Evolutionary conservation across 495 filamentous ascomycete species (phyloP).

Genomic region (Tetracladium setigerum): DNA sequence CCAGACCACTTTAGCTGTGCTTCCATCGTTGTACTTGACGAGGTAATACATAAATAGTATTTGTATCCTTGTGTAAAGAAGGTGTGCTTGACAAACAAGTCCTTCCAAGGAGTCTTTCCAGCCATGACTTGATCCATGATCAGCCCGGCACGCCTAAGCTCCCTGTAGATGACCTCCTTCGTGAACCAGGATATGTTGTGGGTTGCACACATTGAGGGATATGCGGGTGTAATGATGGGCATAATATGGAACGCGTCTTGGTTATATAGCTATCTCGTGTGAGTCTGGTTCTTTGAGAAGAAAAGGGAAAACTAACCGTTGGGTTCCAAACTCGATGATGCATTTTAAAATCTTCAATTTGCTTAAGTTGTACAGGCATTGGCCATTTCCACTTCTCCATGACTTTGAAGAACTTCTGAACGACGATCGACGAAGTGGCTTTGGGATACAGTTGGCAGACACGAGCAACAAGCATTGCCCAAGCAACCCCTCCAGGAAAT

Average conservation of each 20-base stretch:
- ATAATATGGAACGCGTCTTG: conserved; percentile 78
- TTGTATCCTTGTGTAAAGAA: conserved; percentile 92
- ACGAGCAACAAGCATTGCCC: conserved; percentile 93
- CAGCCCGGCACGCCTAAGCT: conserved; percentile 68
- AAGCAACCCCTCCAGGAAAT: conserved; percentile 93
- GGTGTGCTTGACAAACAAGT: conserved; percentile 76
- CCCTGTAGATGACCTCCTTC: conserved; percentile 71
- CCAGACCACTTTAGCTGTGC: conserved; percentile 83
- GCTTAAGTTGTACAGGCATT: conserved; percentile 78
- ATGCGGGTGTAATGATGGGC: conserved; percentile 96
- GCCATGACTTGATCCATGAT: conserved; percentile 76
- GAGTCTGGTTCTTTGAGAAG: conserved; percentile 13
- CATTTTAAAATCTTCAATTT: conserved; percentile 74
- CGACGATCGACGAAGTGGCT: conserved; percentile 75
- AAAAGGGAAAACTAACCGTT: conserved; percentile 44
- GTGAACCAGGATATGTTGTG: conserved; percentile 88
- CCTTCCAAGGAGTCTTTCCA: conserved; percentile 72
- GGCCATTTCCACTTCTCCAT: conserved; percentile 93
- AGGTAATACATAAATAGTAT: conserved; percentile 85
- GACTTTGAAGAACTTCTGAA: conserved; percentile 89
- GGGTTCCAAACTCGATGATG: conserved; percentile 92
- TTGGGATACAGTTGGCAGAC: conserved; percentile 97
- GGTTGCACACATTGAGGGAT: conserved; percentile 93
- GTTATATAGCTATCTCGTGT: conserved; percentile 50
- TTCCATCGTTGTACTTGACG: conserved; percentile 80